Base-by-base conservation (phyloP, 2,329 filamentous ascomycete species). In the Ceratocystis ficicola region DNA sequence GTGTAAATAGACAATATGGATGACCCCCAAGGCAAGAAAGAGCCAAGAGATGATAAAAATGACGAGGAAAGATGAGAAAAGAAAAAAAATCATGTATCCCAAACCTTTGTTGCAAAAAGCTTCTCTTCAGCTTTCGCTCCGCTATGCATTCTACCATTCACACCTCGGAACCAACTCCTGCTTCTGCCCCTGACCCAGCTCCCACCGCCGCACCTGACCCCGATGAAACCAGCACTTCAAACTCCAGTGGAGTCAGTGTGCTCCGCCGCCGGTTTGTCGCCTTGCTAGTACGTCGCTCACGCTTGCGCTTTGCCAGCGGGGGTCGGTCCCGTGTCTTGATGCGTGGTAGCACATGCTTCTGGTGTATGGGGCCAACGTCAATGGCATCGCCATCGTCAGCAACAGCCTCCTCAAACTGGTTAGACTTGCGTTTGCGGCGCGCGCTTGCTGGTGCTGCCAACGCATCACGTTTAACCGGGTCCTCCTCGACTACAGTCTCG, bases 231-330 rank as follows among this genome's bases (percentile, higher is more conserved):
- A 66, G 60, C 44, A 60, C 57, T 25, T 88, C 82, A 72, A 92
- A 75, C 74, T 93, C 89, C 79, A 86, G 87, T 2, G 87, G 85
- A 71, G 83, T 90, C 41, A 93, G 76, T 22, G 88, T 92, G 71
- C 87, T 90, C 73, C 89, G 81, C 72, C 88, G 80, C 72, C 87
- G 78, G 68, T 81, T 86, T 2, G 83, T 79, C 7, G 73, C 77
- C 76, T 77, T 86, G 73, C 73, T 84, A 71, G 74, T 78, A 72
- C 76, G 81, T 73, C 75, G 77, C 71, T 78, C 83, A 52, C 80
- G 76, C 72, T 82, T 82, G 41, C 80, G 77, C 73, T 78, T 78
- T 61, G 74, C 72, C 3, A 74, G 73, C 63, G 59, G 62, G 6
- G 46, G 62, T n/a, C 55, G 55, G n/a, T 59, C 55, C 7, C 55